phyloP scores from a whole-genome alignment of 169 alveolate species.

The Plasmodium gaboni region DNA sequence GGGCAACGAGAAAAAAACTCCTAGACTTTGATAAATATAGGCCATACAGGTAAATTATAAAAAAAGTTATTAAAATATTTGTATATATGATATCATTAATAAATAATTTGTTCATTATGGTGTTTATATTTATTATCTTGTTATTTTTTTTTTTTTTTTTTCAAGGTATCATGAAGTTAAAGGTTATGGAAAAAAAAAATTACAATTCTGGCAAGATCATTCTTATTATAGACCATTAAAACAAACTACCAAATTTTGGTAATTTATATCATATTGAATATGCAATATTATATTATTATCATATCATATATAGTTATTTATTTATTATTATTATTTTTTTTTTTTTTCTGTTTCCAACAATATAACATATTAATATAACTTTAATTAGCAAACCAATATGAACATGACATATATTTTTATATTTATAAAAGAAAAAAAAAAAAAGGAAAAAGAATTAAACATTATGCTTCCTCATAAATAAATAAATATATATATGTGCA shows the following conservation, averaged over 20 bases:
- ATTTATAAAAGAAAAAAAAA: not conserved
- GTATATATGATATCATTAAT: no score
- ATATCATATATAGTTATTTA: no score
- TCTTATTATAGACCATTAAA: conserved; percentile 86
- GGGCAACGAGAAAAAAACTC: conserved; percentile 92
- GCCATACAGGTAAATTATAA: conserved; percentile 82
- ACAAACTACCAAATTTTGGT: conserved; percentile 87
- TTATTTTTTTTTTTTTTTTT: not conserved
- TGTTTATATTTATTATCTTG: not conserved
- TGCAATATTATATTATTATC: no score
- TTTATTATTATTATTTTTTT: no score
- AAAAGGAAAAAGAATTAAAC: no score
- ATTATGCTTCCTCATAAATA: no score
- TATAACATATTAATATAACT: no score
- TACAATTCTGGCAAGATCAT: conserved; percentile 86
- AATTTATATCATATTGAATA: not conserved
- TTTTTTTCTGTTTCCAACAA: no score
- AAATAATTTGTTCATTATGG: no score
- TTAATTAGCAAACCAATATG: no score
- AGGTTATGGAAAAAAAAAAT: conserved; percentile 86
- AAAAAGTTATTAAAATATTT: not conserved
- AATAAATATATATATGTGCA: not conserved
- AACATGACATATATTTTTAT: no score
- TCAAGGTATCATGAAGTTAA: conserved; percentile 89
- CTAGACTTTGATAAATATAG: conserved; percentile 88